Base-by-base conservation (phyloP, 192 early-diverging fungal genomes). In the Backusella sp. region DNA sequence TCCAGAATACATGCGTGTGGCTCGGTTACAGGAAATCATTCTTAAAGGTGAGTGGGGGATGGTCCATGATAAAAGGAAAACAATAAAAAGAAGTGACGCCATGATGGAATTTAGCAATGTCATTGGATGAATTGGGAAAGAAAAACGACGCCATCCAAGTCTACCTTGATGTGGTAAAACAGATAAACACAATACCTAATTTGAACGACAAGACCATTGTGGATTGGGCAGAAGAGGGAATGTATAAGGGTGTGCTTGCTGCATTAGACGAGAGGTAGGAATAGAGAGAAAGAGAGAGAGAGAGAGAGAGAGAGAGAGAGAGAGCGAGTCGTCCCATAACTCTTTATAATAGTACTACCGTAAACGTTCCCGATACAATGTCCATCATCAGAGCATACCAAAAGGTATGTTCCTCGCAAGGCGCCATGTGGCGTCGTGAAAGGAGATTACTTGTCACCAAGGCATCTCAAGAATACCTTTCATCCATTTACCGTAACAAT, bases 181-280 rank as follows among this genome's bases (percentile, higher is more conserved):
- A 68, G 37, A 53, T 82, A 1, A 86, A 88, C 68, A 88, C 90
- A 71, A 41, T 35, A 35, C 11, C 62, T 32, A 42, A 35, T 11
- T 9, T 52, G 14, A 42, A 26, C n/a, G 77, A 74, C 44, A 32
- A 17, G 21, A 53, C 46, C 1, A 77, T 90, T 26, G 74, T 84
- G 8, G 83, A 89, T 67, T 93, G 93, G 91, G 78, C 85, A 12
- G 92, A 94, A 70, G 84, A 91, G 70, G 90, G 88, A 14, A 73
- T 94, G 71, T 92, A 93, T 78, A 88, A 88, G 34, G 85, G 84
- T 6, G 77, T 85, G 5, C 79, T 92, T 76, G 70, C 91, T 42
- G 85, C 82, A 70, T 34, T 84, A 41, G 74, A 81, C 32, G 76
- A 77, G 4, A 73, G 83, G 87, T 88, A 83, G 76, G 67, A 67